Evolutionary conservation across 78 protist species (phyloP).

Genomic region (Isochrysis galbana): DNA sequence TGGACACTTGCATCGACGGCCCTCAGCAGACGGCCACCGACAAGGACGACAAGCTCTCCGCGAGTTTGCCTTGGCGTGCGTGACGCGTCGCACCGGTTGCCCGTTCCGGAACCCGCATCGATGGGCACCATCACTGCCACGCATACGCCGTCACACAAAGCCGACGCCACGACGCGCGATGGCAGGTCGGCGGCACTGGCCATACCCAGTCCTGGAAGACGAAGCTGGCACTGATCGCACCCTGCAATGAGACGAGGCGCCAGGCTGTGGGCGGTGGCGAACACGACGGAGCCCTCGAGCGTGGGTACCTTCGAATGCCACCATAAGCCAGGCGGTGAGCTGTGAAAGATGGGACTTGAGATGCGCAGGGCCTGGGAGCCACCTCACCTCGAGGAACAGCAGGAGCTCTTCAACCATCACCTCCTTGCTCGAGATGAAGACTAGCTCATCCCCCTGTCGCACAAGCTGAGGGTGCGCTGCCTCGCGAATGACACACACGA

Average conservation of each 20-base stretch:
- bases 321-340: background rate
- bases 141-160: no score
- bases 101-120: no score
- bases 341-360: background rate
- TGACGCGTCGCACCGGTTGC: no score
- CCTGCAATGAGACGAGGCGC: background rate
- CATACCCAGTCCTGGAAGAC: background rate
- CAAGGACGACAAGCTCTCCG: no score
- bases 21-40: no score
- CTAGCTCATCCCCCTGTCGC: background rate
- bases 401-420: background rate
- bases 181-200: background rate
- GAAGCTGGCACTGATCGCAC: background rate
- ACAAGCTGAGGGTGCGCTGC: background rate
- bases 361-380: background rate
- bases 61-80: no score
- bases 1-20: no score
- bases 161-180: no score
- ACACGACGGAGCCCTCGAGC: background rate
- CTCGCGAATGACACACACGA: background rate
- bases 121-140: no score
- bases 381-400: background rate
- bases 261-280: background rate
- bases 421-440: background rate
- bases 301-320: background rate